Evolutionary conservation across 2,329 filamentous ascomycete genomes (phyloP).

Genomic region (Penicillium sp.): DNA sequence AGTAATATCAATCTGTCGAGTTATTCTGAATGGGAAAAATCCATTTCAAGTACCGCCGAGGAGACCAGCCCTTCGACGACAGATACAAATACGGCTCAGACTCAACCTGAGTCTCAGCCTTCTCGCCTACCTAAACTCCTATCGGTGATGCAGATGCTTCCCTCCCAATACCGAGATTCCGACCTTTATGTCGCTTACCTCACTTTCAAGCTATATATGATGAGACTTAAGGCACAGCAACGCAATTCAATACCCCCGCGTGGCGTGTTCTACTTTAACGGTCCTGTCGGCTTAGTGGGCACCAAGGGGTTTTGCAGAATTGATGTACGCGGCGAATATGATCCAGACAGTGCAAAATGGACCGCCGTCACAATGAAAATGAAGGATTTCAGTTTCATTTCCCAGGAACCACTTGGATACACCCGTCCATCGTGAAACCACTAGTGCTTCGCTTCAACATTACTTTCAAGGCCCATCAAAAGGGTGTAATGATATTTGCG

Average conservation of each 20-base stretch:
- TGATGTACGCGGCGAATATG: constrained; percentile 34
- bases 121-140: constrained; percentile 21
- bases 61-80: neutral
- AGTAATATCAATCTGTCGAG: constrained; percentile 14
- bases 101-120: constrained; percentile 1
- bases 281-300: constrained; percentile 31
- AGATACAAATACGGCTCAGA: neutral
- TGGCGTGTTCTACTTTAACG: constrained; percentile 31
- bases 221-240: constrained; percentile 18
- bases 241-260: constrained; percentile 23
- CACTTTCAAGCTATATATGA: constrained; percentile 27
- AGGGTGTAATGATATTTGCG: neutral
- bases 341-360: constrained; percentile 28
- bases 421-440: constrained; percentile 2
- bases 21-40: constrained; percentile 15
- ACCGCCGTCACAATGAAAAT: constrained; percentile 27
- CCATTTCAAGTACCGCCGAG: constrained; percentile 1
- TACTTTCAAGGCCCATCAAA: neutral
- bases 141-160: constrained; percentile 30
- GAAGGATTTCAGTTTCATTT: constrained; percentile 27
- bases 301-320: constrained; percentile 32
- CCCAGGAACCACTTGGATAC: constrained; percentile 25
- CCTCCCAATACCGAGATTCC: constrained; percentile 32
- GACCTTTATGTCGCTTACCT: constrained; percentile 30
- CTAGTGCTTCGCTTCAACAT: neutral